Evolutionary conservation across 208 protist species (phyloP), one percentile per base, ranked within the genome.

Genomic region (Trypanosoma rangeli): DNA sequence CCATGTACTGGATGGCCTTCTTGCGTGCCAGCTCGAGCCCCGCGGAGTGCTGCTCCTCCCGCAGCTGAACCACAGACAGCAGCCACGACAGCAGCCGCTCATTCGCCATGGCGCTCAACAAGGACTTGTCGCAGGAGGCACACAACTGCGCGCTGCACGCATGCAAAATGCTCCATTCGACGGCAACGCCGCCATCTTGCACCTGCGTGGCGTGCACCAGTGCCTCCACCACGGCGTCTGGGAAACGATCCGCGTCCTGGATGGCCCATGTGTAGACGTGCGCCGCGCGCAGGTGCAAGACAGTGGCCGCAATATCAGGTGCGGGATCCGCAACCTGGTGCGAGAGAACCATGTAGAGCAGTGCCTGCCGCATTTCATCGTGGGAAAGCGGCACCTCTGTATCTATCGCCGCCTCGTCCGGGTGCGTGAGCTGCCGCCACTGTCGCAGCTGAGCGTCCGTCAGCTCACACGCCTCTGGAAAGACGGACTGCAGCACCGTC

Each of bases 61-160:
- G 76, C 31, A 80, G 49, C 29, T 83, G 79, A 57, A 93, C 85
- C 10, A 88, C 76, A n/a, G 85, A 87, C 13, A 96, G 76, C 59
- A 96, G 68, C 66, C 85, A 67, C 28, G 79, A 77, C 20, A 89
- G 59, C 31, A 94, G 77, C 33, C 68, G 80, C 35, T 89, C 79
- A 9, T 76, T 76, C 71, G 78, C 85, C 52, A 67, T 73, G 16
- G 75, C 29, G 56, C 74, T 83, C 26, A 87, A 69, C 73, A 90
- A 79, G 16, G 84, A 90, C 42, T 59, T 64, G n/a, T 77, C 62
- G 20, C 44, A 60, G 29, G 68, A 64, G 7, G 81, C 74, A 73
- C 72, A 78, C 4, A 90, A 62, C 26, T 70, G 78, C 55, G 74
- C 70, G 52, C 58, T 67, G 73, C 72, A 87, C 60, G 68, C 53